Base-by-base conservation (phyloP, 306 rosid species). In the Vigna trinervia region DNA sequence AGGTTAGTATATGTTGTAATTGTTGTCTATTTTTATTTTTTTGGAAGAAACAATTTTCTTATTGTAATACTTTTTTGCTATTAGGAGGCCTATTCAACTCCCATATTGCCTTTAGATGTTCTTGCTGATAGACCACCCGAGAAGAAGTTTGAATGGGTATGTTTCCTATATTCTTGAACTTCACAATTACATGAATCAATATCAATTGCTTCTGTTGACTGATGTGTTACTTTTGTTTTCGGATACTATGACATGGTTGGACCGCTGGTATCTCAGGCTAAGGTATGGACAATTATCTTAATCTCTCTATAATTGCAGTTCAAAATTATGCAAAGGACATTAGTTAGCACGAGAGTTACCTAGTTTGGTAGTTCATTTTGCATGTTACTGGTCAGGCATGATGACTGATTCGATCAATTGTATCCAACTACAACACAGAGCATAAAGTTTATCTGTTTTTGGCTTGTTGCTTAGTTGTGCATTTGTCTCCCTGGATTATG, bases 41-140 rank as follows among this genome's bases (percentile, higher is more conserved):
- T 71, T 22, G 53, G 30, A 28, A 39, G 57, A 51, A 43, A 72
- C 15, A 53, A 60, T 10, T 81, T 83, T 66, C 58, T 57, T 14
- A 57, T 54, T 46, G 17, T 72, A 51, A 64, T 20, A 6, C 22
- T 8, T 76, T 77, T 58, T 77, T 75, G 34, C 54, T 68, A 80
- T 34, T 58, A 94, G 97, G 96, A 84, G 85, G 93, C 98, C 52
- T 82, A 5, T 59, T 87, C 98, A 82, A 95, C 93, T 68, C 97
- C 98, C 59, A 87, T 95, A 28, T 83, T 86, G 78, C 98, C 98
- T 73, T 78, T 95, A 54, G 98, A 95, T 85, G 82, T 95, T 79
- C 97, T 95, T 36, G 92, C 98, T 46, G 98, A 95, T 69, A 90
- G 90, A 79, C 85, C 90, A 75, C 92, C 97, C 0, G 97, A 90